Evolutionary conservation across 495 filamentous ascomycete genomes (phyloP), one percentile per base, ranked within the genome.

Genomic region (Apiosordaria backusii): DNA sequence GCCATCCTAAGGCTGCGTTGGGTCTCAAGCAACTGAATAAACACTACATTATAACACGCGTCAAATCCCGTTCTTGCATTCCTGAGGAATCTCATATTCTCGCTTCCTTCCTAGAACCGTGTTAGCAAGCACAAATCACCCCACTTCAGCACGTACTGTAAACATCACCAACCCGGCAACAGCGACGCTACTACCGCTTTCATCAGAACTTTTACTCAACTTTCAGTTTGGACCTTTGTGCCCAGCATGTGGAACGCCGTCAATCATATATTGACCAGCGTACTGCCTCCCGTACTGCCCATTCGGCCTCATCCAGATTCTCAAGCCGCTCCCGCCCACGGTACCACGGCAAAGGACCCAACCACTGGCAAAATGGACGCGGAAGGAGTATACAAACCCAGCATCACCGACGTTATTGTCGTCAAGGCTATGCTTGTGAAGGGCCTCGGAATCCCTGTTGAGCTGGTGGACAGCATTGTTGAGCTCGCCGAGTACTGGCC

Each of bases 401-500:
- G 62, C 19, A 65, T 79, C n/a, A 54, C 70, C 15, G 82, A 87
- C 69, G 79, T 85, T 18, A 35, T 82, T 6, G 62, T 79, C 22
- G 77, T 82, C 45, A 85, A 81, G 67, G 62, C 70, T 6, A 81
- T 84, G 67, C 68, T 85, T 7, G 65, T 27, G 35, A 72, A 79
- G 53, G 64, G 70, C 7, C 71, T 79, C 40, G 65, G 71, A 1
- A 74, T 91, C 0, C 90, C 90, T 0, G 66, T 77, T 1, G 90
- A 92, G 65, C 70, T 92, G 22, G 71, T 90, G n/a, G 88, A 92
- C 74, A 74, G 79, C 60, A 86, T 92, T 40, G 70, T 90, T 61
- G 89, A 91, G 70, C 73, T 77, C 50, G 89, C 89, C 22, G 89
- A 91, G 74, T 92, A 92, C 71, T 92, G 90, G 90, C 83, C 85